These are phyloP conservation scores for Rachicladosporium sp. DNA, from an alignment of 2,329 filamentous ascomycete species.

Conservation along the genomic window DNA sequence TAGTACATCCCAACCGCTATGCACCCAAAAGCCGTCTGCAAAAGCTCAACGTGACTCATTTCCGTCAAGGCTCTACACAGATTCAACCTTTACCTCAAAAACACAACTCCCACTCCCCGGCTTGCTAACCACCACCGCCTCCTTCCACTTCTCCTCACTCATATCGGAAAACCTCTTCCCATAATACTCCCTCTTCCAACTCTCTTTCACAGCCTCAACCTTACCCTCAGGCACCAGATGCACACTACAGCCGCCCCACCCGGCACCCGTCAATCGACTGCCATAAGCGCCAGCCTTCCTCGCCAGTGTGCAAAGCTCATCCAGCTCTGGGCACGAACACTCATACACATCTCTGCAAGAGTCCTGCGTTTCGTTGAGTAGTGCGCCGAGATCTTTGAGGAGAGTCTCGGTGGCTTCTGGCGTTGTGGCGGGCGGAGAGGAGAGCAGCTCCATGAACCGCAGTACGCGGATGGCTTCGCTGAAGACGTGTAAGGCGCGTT, in stretches of 20 bases:
- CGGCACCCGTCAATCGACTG: constrained; percentile 77
- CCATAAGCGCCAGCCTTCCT: constrained; percentile 69
- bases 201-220: constrained; percentile 63
- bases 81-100: constrained; percentile 13
- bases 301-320: constrained; percentile 73
- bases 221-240: constrained; percentile 80
- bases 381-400: constrained; percentile 58
- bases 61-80: too few relatives aligned
- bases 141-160: constrained; percentile 58
- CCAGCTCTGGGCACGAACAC: constrained; percentile 86
- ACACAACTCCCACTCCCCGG: constrained; percentile 57
- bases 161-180: constrained; percentile 54
- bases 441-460: constrained; percentile 67
- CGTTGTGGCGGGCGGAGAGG: constrained; percentile 25
- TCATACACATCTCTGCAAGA: constrained; percentile 82
- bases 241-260: constrained; percentile 93
- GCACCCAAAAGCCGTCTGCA: too few relatives aligned
- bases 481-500: constrained; percentile 84
- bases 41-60: too few relatives aligned
- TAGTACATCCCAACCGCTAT: too few relatives aligned
- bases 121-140: constrained; percentile 78
- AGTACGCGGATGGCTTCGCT: constrained; percentile 77
- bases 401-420: constrained; percentile 52
- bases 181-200: constrained; percentile 76
- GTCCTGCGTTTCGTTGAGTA: constrained; percentile 82